Evolutionary conservation across 108 stramenopile species (phyloP).

Genomic region (Skeletonema potamos): DNA sequence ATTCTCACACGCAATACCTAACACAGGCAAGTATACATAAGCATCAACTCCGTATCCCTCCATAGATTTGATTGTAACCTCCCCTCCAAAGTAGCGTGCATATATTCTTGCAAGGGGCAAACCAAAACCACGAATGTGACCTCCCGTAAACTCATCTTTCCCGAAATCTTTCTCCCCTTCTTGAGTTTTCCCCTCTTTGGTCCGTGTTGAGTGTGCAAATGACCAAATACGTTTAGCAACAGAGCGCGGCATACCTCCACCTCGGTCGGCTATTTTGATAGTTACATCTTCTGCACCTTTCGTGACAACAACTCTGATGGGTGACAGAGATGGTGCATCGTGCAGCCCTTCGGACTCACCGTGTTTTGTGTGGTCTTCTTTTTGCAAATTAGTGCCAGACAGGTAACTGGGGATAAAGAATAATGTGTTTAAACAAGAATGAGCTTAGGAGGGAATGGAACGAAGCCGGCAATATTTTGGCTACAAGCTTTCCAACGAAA

Average conservation of each 20-base stretch:
- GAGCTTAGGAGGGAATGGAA: neutral
- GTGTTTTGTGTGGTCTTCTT: constrained; percentile 42
- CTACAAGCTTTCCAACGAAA: neutral
- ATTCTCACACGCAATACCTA: constrained; percentile 88
- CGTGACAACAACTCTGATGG: constrained; percentile 91
- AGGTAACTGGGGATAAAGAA: constrained; percentile 19
- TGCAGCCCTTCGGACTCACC: constrained; percentile 29
- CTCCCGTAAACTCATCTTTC: constrained; percentile 55
- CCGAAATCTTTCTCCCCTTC: constrained; percentile 63
- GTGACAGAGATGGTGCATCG: constrained; percentile 62
- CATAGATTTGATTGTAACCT: constrained; percentile 94
- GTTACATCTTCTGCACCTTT: constrained; percentile 97
- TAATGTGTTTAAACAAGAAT: neutral
- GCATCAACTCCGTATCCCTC: constrained; percentile 99
- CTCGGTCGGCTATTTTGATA: constrained; percentile 96
- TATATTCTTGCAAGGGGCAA: constrained; percentile 94
- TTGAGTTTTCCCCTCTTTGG: constrained; percentile 40
- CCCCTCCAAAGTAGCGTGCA: constrained; percentile 98
- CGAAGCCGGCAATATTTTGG: neutral
- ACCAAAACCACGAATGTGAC: constrained; percentile 89
- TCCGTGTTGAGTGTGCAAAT: constrained; percentile 92
- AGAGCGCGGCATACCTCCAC: constrained; percentile 96
- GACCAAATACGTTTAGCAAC: constrained; percentile 89
- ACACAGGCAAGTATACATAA: constrained; percentile 88
- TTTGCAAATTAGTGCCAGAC: constrained; percentile 25